A percentile compares a stretch with the other conserved stretches of the same genome.
Conservation (phyloP, 306 rosid genomes). For the Vigna angularis region DNA sequence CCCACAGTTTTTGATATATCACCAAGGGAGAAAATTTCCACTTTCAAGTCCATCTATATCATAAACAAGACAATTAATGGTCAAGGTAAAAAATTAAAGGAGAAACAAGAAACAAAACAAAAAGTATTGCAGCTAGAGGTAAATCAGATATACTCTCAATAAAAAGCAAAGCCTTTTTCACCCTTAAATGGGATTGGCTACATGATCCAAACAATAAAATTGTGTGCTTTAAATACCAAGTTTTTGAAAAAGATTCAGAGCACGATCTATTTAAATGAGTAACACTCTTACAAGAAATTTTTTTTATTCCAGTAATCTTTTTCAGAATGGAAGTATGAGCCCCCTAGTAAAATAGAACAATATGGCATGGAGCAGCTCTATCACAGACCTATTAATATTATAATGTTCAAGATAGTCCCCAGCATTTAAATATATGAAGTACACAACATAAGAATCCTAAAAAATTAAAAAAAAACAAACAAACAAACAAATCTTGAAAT, state of each 20-base stretch:
- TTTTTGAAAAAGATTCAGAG: constrained; percentile 12
- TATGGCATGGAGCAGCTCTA: constrained; percentile 28
- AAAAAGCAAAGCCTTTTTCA: constrained; percentile 10
- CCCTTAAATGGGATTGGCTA: not conserved
- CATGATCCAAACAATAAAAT: constrained; percentile 6
- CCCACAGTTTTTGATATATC: constrained; percentile 89
- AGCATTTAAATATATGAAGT: constrained; percentile 9
- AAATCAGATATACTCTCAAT: constrained; percentile 29
- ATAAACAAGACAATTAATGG: constrained; percentile 46
- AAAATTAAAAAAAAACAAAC: not conserved
- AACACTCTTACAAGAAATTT: constrained; percentile 5
- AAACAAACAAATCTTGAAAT: not conserved
- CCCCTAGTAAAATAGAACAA: constrained; percentile 5
- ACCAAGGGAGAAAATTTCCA: constrained; percentile 94
- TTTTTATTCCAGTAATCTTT: constrained; percentile 27
- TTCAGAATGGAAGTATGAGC: not conserved
- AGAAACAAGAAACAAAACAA: constrained; percentile 39
- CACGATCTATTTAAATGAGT: constrained; percentile 15
- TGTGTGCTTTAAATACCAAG: constrained; percentile 4
- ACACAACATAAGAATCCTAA: constrained; percentile 21
- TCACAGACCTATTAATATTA: not conserved
- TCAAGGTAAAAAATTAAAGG: constrained; percentile 43
- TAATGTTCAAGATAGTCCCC: constrained; percentile 33
- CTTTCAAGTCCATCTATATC: constrained; percentile 92
- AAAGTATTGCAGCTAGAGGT: constrained; percentile 18